Evolutionary conservation across 305 asterid species (phyloP).

Genomic region (Plantago coronopus): DNA sequence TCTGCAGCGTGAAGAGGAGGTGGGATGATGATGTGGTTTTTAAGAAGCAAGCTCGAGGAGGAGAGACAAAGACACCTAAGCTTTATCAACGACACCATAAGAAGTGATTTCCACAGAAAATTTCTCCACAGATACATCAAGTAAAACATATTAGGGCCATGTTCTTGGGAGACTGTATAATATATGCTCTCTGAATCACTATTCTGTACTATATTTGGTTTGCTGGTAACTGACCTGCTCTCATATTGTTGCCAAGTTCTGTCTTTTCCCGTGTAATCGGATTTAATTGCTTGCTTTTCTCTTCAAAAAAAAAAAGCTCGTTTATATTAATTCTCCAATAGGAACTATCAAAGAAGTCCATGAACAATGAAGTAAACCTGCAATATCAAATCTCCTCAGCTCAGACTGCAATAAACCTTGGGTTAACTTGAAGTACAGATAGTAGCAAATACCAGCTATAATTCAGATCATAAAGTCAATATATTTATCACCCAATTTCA

Average conservation of each 20-base stretch:
- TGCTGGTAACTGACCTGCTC: not conserved
- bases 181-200: not conserved
- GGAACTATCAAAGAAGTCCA: too few species aligned
- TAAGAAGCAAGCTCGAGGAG: slow-evolving; percentile 93
- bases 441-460: too few species aligned
- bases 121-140: slow-evolving; percentile 64
- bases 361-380: too few species aligned
- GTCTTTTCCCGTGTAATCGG: slow-evolving; percentile 4
- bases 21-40: slow-evolving; percentile 99
- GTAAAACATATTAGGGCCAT: slow-evolving; percentile 1
- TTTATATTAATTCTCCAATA: too few species aligned
- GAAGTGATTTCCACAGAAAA: slow-evolving; percentile 73
- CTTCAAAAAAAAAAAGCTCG: too few species aligned
- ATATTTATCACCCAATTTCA: too few species aligned
- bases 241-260: slow-evolving; percentile 11
- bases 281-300: too few species aligned
- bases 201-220: slow-evolving; percentile 8
- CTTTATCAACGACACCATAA: slow-evolving; percentile 90
- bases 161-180: too few species aligned
- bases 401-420: too few species aligned
- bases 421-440: too few species aligned
- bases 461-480: too few species aligned
- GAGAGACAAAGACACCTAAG: slow-evolving; percentile 51
- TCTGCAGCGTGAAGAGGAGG: slow-evolving; percentile 85
- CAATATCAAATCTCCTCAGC: too few species aligned